These are phyloP conservation scores for Psilocybe cubensis DNA, from an alignment of 768 basidiomycete genomes.

Conservation along the genomic window DNA sequence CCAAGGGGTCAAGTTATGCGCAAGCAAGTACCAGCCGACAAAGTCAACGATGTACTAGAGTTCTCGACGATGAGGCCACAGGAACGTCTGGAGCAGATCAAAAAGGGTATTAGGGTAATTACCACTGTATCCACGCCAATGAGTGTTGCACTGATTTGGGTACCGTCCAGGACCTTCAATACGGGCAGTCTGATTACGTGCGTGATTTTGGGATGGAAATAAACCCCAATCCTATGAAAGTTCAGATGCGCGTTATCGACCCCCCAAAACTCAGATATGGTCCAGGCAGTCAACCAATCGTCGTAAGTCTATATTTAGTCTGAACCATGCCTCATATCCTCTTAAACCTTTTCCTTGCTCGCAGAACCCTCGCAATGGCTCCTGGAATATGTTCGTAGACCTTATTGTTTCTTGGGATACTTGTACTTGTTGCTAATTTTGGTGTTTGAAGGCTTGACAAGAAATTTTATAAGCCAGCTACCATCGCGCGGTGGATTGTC, in stretches of 20 bases:
- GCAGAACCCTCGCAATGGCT: slow-evolving; percentile 64
- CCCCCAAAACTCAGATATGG: slow-evolving; percentile 75
- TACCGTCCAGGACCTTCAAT: slow-evolving; percentile 56
- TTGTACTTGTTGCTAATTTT: slow-evolving; percentile 43
- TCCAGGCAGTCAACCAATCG: slow-evolving; percentile 52
- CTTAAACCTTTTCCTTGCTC: neutral
- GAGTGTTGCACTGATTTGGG: slow-evolving; percentile 25
- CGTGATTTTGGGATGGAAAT: slow-evolving; percentile 76
- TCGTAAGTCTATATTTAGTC: slow-evolving; percentile 42
- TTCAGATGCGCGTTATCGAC: slow-evolving; percentile 65
- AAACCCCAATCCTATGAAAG: slow-evolving; percentile 51
- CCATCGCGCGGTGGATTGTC: slow-evolving; percentile 63
- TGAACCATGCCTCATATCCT: neutral
- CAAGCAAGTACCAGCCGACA: slow-evolving; percentile 69
- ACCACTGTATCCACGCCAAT: slow-evolving; percentile 31
- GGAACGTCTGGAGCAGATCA: slow-evolving; percentile 63
- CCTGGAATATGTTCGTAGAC: slow-evolving; percentile 77
- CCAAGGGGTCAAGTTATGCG: slow-evolving; percentile 68
- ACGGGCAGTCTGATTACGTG: slow-evolving; percentile 76
- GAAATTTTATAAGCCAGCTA: slow-evolving; percentile 30
- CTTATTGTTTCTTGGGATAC: neutral
- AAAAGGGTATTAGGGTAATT: slow-evolving; percentile 53
- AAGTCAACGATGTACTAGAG: slow-evolving; percentile 60
- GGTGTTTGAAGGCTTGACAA: slow-evolving; percentile 65
- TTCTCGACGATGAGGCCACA: slow-evolving; percentile 70